Percentiles rank a stretch among this genome's conserved stretches.
These are phyloP conservation scores for Rhinocladiella mackenziei DNA, from an alignment of 2,329 filamentous ascomycete genomes.

Conservation along the genomic window DNA sequence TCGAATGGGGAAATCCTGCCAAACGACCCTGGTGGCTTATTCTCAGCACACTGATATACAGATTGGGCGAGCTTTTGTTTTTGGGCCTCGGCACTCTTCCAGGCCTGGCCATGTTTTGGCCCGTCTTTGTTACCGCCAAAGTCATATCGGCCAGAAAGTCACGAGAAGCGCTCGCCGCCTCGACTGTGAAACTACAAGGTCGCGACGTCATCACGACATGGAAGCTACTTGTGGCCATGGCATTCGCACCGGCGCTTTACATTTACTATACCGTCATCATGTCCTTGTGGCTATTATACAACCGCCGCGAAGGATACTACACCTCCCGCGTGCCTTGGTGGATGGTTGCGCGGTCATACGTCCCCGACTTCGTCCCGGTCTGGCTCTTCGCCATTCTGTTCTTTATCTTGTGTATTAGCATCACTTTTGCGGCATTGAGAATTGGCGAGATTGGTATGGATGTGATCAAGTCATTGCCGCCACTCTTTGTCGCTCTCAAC, in stretches of 20 bases:
- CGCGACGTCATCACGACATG: slow-evolving; percentile 89
- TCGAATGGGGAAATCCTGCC: slow-evolving; percentile 65
- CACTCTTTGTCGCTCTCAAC: slow-evolving; percentile 77
- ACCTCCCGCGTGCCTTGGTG: slow-evolving; percentile 76
- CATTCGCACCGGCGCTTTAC: slow-evolving; percentile 76
- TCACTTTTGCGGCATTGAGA: slow-evolving; percentile 88
- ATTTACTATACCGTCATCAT: slow-evolving; percentile 73
- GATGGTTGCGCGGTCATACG: slow-evolving; percentile 59
- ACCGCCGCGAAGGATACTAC: slow-evolving; percentile 76
- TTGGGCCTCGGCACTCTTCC: slow-evolving; percentile 79
- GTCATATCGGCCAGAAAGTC: slow-evolving; percentile 78
- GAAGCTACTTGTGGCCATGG: slow-evolving; percentile 86
- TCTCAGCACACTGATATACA: slow-evolving; percentile 71
- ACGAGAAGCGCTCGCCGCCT: slow-evolving; percentile 75
- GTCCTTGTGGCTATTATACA: slow-evolving; percentile 72
- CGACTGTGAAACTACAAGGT: slow-evolving; percentile 82
- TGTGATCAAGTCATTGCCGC: slow-evolving; percentile 88
- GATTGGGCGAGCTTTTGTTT: slow-evolving; percentile 70
- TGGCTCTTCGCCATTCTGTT: slow-evolving; percentile 72
- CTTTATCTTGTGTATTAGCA: slow-evolving; percentile 74
- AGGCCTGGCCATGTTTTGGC: slow-evolving; percentile 79
- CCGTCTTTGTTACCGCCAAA: slow-evolving; percentile 81
- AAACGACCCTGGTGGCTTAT: slow-evolving; percentile 75
- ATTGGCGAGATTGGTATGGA: slow-evolving; percentile 99
- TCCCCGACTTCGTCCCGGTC: slow-evolving; percentile 74